Evolutionary conservation across 2,329 filamentous ascomycete genomes (phyloP), one percentile per base, ranked within the genome.

Genomic region (Penicillium glabrum): DNA sequence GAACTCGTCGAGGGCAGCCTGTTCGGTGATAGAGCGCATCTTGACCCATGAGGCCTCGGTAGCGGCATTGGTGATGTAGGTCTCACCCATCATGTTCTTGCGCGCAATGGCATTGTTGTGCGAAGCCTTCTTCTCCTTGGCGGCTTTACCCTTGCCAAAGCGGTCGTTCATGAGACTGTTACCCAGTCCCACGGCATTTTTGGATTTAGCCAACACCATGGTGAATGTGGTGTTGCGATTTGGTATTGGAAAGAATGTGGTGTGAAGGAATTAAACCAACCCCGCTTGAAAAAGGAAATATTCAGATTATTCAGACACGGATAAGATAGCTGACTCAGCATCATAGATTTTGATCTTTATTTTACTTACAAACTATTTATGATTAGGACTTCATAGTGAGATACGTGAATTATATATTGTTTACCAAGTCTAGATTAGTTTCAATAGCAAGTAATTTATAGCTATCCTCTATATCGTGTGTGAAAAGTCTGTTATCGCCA

Each of bases 121-220:
- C 59, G 83, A 85, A 65, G 81, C 84, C 72, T 89, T 89, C 77
- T 91, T 93, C 74, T 92, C 88, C 74, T 93, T 89, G 51, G 83
- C 74, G 63, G 91, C 90, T 77, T 96, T 97, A 69, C 91, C 90
- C 78, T 95, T 96, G 71, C 93, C 91, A 76, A 98, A 97, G 57
- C 93, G 89, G 79, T 98, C 95, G 75, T 98, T 98, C 95, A 99
- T 99, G 73, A 99, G 86, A 79, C 89, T 87, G 80, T 97, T 97
- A 74, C 95, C 95, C 79, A 99, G 87, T 75, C 95, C 95, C 69
- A 97, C 91, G 69, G 87, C 84, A 78, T 93, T 96, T 77, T 97
- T 98, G 64, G 92, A 96, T 80, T 98, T 99, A 76, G 95, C 87
- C 69, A 90, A 78, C 68, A 88, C 86, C 88, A 90, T 90, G 43